Evolutionary conservation across 1,284 basidiomycete species (phyloP).

Genomic region (Heterobasidion occidentale): DNA sequence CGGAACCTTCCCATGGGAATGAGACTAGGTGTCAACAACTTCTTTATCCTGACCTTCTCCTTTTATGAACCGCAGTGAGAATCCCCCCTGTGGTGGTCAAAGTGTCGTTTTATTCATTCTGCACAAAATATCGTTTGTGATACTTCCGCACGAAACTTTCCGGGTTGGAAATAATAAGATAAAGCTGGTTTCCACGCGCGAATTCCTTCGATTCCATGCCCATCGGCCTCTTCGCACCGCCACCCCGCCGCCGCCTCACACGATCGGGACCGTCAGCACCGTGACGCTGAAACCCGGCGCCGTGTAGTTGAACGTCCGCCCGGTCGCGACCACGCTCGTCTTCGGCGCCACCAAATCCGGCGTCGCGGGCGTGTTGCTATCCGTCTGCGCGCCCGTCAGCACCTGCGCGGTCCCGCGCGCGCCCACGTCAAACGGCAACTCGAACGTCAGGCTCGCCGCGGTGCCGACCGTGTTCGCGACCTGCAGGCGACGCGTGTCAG

Average conservation of each 20-base stretch:
- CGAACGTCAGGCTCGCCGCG: slow-evolving; percentile 37
- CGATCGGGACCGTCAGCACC: slow-evolving; percentile 33
- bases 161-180: no score
- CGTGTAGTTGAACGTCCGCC: slow-evolving; percentile 45
- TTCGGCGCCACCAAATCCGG: slow-evolving; percentile 40
- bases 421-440: slow-evolving; percentile 45
- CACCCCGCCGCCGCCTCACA: not conserved
- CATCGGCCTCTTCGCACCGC: not conserved
- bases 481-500: slow-evolving; percentile 21
- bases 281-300: slow-evolving; percentile 53
- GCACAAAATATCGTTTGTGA: no score
- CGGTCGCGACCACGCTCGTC: slow-evolving; percentile 35
- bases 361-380: slow-evolving; percentile 46
- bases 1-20: no score
- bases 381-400: slow-evolving; percentile 36
- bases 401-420: slow-evolving; percentile 34
- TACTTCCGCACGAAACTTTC: no score
- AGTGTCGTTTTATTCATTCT: no score
- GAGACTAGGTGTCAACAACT: no score
- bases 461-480: slow-evolving; percentile 42
- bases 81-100: no score
- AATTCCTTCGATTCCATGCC: no score
- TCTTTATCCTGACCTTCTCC: no score
- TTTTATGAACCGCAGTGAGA: no score
- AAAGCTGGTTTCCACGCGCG: no score